phyloP scores from a whole-genome alignment of 169 alveolate species.

The Plasmodium fragile region DNA sequence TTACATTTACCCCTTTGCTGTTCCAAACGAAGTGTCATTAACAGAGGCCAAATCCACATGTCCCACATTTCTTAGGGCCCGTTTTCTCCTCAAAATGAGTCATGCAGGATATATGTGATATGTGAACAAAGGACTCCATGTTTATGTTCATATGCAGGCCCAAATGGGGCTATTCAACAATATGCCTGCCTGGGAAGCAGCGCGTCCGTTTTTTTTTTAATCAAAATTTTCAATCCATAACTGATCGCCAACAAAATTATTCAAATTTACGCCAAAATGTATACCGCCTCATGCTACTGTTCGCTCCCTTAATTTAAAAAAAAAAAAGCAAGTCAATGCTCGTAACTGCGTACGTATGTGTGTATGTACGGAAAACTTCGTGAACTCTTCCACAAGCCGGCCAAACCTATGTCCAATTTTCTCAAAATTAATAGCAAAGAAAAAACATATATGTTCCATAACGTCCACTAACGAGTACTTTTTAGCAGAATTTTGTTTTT shows the following conservation, averaged over 20 bases:
- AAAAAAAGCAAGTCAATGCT: neutral
- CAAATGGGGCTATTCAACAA: neutral
- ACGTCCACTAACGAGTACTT: neutral
- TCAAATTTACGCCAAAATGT: neutral
- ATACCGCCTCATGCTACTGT: neutral
- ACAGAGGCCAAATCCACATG: neutral
- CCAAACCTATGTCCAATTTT: neutral
- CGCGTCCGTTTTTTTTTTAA: neutral
- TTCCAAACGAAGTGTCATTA: neutral
- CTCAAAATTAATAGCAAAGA: neutral
- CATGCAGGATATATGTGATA: neutral
- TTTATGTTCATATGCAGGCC: neutral
- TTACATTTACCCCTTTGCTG: neutral
- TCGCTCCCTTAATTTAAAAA: neutral
- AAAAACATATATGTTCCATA: neutral
- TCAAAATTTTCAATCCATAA: neutral
- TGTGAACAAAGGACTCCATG: neutral
- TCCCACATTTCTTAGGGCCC: neutral
- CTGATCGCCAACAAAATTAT: neutral
- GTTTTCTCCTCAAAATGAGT: neutral
- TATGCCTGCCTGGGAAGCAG: neutral
- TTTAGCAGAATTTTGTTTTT: neutral
- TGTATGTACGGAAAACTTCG: neutral
- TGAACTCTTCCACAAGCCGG: neutral
- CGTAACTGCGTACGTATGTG: neutral